Evolutionary conservation across 73 alveolate genomes (phyloP).

Genomic region (Tetrahymena borealis): DNA sequence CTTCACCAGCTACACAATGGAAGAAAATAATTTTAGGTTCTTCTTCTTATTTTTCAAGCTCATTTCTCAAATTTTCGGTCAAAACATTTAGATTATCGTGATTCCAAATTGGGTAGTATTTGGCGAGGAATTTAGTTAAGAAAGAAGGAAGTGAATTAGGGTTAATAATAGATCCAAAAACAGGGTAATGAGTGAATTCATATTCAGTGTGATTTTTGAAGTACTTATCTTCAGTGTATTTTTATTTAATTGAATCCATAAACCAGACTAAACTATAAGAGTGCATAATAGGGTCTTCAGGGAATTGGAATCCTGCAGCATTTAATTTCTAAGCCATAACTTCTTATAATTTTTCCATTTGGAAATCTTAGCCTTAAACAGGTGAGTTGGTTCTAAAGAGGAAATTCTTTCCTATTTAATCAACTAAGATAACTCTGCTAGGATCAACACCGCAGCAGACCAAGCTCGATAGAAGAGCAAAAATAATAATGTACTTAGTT

Average conservation of each 20-base stretch:
- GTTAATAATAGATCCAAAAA: not conserved
- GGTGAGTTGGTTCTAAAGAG: not conserved
- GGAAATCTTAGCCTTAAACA: not conserved
- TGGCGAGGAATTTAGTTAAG: not conserved
- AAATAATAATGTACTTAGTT: not conserved
- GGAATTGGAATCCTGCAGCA: not conserved
- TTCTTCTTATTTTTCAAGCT: not conserved
- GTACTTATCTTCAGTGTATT: not conserved
- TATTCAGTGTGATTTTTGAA: not conserved
- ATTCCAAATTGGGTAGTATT: not conserved
- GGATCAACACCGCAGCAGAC: not conserved
- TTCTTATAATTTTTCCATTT: not conserved
- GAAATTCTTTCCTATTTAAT: not conserved
- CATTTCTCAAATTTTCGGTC: not conserved
- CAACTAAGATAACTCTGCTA: not conserved
- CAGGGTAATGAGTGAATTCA: not conserved
- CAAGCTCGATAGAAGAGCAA: not conserved
- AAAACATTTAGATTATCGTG: not conserved
- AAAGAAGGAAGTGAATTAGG: not conserved
- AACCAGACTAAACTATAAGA: not conserved
- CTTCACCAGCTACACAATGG: not conserved
- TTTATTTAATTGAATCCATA: not conserved
- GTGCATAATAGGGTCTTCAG: not conserved
- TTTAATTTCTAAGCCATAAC: not conserved
- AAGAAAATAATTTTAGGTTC: not conserved